A percentile compares a stretch with the other conserved stretches of the same genome.
Conservation (phyloP, 106 monocot species). For the Acanthochlamys bracteata region DNA sequence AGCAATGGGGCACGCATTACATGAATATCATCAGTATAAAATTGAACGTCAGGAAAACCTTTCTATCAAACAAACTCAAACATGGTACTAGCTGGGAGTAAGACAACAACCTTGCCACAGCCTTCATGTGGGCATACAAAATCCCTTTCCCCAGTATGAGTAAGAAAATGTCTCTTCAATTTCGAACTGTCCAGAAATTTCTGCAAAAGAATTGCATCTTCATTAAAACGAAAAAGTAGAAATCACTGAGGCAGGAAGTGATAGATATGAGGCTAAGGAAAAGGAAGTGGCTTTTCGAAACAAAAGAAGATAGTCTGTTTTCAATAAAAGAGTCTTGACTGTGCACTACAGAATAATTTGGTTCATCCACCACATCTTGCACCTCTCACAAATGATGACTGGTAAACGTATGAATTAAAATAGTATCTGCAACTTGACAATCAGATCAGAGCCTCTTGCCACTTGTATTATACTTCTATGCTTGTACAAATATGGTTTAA, state of each 20-base stretch:
- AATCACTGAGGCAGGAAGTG: not conserved
- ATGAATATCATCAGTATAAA: too few species aligned
- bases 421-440: too few species aligned
- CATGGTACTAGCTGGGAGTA: not conserved
- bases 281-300: not conserved
- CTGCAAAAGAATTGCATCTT: conserved; percentile 30
- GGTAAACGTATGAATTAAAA: not conserved
- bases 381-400: not conserved
- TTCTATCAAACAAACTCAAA: not conserved
- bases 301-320: not conserved
- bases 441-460: too few species aligned
- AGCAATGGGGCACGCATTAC: too few species aligned
- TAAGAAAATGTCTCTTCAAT: conserved; percentile 77
- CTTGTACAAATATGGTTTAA: not conserved
- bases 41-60: too few species aligned
- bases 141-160: conserved; percentile 73
- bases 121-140: conserved; percentile 76
- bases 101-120: conserved; percentile 67
- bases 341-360: not conserved
- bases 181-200: conserved; percentile 96
- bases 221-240: not conserved
- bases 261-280: not conserved
- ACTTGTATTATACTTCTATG: too few species aligned
- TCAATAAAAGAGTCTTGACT: not conserved
- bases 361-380: not conserved